Conservation (phyloP, 1,139 yeast genomes). For the Kurtzmaniella quercitrusa region DNA sequence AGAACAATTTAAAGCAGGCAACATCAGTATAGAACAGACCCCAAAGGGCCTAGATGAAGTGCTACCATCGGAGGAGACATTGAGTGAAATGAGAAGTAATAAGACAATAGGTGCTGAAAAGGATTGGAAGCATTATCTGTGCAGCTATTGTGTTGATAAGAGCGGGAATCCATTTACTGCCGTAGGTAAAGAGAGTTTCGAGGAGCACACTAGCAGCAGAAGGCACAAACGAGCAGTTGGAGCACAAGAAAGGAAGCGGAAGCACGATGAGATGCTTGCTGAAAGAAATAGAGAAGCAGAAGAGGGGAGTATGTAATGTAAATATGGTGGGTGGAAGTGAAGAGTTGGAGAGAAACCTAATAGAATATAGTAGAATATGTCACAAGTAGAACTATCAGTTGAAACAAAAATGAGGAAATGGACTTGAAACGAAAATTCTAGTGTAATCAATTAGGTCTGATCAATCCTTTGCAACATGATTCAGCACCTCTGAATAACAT, state of each 20-base stretch:
- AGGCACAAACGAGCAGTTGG: conserved; percentile 44
- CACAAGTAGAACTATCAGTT: too few species aligned
- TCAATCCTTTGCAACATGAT: too few species aligned
- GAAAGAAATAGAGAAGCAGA: background rate
- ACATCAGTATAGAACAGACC: conserved; percentile 24
- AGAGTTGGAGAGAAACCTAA: too few species aligned
- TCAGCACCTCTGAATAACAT: too few species aligned
- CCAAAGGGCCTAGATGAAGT: conserved; percentile 41
- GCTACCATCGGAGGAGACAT: conserved; percentile 20
- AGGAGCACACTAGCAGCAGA: conserved; percentile 60
- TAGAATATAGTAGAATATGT: too few species aligned
- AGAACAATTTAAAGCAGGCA: conserved; percentile 20
- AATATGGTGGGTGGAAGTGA: too few species aligned
- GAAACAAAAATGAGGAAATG: too few species aligned
- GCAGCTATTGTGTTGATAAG: conserved; percentile 62
- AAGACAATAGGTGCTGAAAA: conserved; percentile 32
- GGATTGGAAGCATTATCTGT: conserved; percentile 67
- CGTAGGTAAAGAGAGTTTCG: conserved; percentile 73
- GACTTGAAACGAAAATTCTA: too few species aligned
- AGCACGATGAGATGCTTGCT: conserved; percentile 11
- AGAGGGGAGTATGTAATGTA: background rate
- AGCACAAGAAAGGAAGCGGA: conserved; percentile 15
- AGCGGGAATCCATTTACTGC: conserved; percentile 55
- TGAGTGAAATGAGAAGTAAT: conserved; percentile 27
- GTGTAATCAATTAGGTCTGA: too few species aligned